Evolutionary conservation across 2,329 filamentous ascomycete genomes (phyloP).

Genomic region (Beauveria brongniartii): DNA sequence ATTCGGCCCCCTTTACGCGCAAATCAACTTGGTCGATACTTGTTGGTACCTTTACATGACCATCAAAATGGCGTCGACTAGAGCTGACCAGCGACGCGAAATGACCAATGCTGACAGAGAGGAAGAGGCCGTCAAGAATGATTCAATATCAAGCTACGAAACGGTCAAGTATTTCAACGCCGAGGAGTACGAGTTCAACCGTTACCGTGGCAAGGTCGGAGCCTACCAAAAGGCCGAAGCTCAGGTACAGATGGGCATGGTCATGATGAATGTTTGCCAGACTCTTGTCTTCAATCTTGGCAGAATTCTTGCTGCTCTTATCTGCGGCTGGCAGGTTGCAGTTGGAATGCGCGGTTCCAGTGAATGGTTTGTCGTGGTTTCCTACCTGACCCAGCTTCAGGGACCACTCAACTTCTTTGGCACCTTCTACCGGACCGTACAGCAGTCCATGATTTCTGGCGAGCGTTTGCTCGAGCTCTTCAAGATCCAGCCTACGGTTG

Average conservation of each 20-base stretch:
- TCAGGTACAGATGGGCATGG: conserved; percentile 67
- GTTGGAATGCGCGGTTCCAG: conserved; percentile 57
- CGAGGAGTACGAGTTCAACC: conserved; percentile 67
- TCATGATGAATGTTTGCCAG: conserved; percentile 74
- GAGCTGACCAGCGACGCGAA: conserved; percentile 80
- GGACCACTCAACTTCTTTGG: conserved; percentile 81
- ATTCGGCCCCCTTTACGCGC: conserved; percentile 65
- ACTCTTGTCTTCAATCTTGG: conserved; percentile 74
- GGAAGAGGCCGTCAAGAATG: conserved; percentile 96
- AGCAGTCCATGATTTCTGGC: conserved; percentile 94
- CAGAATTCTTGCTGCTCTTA: conserved; percentile 61
- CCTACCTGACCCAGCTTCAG: conserved; percentile 73
- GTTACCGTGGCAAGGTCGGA: conserved; percentile 62
- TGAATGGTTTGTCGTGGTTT: conserved; percentile 64
- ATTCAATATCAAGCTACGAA: conserved; percentile 98
- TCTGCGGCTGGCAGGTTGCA: conserved; percentile 70
- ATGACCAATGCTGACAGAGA: conserved; percentile 95
- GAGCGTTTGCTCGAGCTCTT: conserved; percentile 93
- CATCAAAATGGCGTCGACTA: conserved; percentile 88
- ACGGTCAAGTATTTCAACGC: conserved; percentile 89
- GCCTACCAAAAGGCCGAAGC: conserved; percentile 69
- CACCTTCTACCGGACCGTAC: conserved; percentile 91
- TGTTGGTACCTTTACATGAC: conserved; percentile 97
- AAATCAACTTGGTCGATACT: conserved; percentile 82
- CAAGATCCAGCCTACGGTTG: conserved; percentile 88